These are phyloP conservation scores for Globisporangium viniferum DNA, from an alignment of 352 stramenopile species.

Conservation along the genomic window DNA sequence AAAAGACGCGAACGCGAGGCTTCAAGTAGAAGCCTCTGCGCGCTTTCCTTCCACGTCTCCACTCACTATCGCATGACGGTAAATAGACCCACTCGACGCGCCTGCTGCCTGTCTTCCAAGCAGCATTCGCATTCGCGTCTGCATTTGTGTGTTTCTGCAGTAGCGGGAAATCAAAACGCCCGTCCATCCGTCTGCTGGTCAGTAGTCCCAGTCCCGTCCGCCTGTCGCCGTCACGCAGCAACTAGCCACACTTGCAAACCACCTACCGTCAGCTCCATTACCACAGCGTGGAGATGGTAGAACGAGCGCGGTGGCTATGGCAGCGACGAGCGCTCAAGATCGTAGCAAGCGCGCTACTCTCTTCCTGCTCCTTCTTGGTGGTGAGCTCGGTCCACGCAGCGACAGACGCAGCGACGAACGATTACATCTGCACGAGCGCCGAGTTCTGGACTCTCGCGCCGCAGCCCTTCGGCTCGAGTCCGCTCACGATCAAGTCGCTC, in stretches of 20 bases:
- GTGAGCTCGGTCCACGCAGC: constrained; percentile 6
- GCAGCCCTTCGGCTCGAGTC: constrained; percentile 49
- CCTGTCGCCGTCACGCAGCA: not conserved
- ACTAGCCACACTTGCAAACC: not conserved
- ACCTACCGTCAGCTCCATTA: not conserved
- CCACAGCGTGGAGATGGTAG: not conserved
- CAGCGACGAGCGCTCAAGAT: not conserved
- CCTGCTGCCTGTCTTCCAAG: no score
- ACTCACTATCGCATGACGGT: no score
- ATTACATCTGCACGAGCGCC: constrained; percentile 55
- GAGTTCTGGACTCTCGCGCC: constrained; percentile 45
- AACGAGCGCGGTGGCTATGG: not conserved
- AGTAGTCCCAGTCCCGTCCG: not conserved
- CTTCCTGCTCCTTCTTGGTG: not conserved
- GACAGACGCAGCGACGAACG: constrained; percentile 17
- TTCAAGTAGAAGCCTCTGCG: no score
- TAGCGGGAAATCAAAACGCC: no score
- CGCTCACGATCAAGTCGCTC: constrained; percentile 57
- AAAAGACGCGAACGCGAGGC: no score
- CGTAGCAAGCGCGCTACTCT: not conserved
- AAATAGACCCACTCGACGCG: no score
- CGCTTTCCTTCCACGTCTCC: no score
- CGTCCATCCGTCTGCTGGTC: no score
- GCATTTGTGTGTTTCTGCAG: no score
- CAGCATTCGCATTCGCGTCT: no score